Conservation (phyloP, 306 rosid genomes). For the Vigna unguiculata region DNA sequence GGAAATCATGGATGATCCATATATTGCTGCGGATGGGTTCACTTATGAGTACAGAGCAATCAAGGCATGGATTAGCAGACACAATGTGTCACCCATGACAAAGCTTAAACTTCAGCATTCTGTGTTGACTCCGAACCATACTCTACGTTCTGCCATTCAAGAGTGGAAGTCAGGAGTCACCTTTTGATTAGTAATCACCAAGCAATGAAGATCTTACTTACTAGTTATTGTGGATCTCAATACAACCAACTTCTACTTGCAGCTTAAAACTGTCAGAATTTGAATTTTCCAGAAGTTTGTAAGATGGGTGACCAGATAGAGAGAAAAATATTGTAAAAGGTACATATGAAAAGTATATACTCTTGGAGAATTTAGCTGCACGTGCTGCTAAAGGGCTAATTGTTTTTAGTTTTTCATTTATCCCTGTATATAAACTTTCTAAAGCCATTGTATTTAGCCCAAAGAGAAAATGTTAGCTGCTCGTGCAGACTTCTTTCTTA, state of each 20-base stretch:
- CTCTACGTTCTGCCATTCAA: constrained; percentile 81
- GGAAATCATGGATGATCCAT: constrained; percentile 93
- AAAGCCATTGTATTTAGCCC: constrained; percentile 6
- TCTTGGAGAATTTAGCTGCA: constrained; percentile 14
- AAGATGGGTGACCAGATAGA: background rate
- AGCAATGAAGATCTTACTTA: constrained; percentile 7
- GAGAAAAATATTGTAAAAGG: background rate
- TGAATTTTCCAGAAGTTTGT: constrained; percentile 36
- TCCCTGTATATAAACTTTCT: constrained; percentile 22
- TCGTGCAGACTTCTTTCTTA: background rate
- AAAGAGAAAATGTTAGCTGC: background rate
- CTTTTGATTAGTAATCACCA: constrained; percentile 36
- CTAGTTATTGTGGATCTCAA: constrained; percentile 4
- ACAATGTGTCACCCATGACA: constrained; percentile 79
- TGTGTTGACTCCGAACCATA: constrained; percentile 72
- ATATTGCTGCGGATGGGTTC: constrained; percentile 91
- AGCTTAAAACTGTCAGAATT: constrained; percentile 20
- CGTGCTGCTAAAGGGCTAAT: background rate
- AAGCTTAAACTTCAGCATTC: constrained; percentile 67
- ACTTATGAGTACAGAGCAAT: constrained; percentile 85
- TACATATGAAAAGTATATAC: background rate
- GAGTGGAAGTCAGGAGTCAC: constrained; percentile 74
- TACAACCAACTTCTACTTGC: background rate
- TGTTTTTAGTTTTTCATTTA: background rate
- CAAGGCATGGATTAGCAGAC: constrained; percentile 86